Base-by-base conservation (phyloP, 805 yeast genomes). In the Starmerella scarabaei region DNA sequence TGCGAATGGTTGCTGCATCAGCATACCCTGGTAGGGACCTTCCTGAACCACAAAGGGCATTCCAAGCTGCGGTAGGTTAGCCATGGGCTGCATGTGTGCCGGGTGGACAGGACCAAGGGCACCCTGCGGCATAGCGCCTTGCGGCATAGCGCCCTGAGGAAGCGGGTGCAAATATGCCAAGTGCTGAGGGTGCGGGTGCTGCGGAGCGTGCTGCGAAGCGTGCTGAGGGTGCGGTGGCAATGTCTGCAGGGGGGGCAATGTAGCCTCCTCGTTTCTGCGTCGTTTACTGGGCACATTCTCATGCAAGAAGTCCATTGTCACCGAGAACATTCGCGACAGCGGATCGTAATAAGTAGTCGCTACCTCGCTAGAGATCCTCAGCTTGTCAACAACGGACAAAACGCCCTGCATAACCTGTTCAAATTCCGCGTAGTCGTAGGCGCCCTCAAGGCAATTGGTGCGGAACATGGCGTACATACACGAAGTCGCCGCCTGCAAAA, bases 401-500 rank as follows among this genome's bases (percentile, higher is more conserved):
- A 40, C 42, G 6, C 31, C 14, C 8, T 28, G 30, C 26, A 51
- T 39, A n/a, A 48, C 41, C 9, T 27, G 20, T 30, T 47, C 44
- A 20, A 51, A 39, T 19, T 36, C 37, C 12, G 37, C 42, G 11
- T 73, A 48, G 1, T 68, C 56, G 16, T 73, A 66, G 5, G 61
- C 60, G 5, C 59, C 54, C 18, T 78, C 57, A 2, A 70, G 72
- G 35, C 67, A 69, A n/a, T 66, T 66, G 28, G 81, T 72, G 55
- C 79, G 79, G 56, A 80, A 84, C 12, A 83, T 66, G 1, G 85
- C 71, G 55, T 80, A 84, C 33, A 85, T 63, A 50, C 75, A 84
- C 1, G 94, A 79, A 21, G 88, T 79, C 1, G 93, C 93, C 0
- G 94, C 86, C 80, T 81, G 78, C 55, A 83, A 83, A 39, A 83